Evolutionary conservation across 2,329 filamentous ascomycete species (phyloP).

Genomic region (Diaporthe amygdali): DNA sequence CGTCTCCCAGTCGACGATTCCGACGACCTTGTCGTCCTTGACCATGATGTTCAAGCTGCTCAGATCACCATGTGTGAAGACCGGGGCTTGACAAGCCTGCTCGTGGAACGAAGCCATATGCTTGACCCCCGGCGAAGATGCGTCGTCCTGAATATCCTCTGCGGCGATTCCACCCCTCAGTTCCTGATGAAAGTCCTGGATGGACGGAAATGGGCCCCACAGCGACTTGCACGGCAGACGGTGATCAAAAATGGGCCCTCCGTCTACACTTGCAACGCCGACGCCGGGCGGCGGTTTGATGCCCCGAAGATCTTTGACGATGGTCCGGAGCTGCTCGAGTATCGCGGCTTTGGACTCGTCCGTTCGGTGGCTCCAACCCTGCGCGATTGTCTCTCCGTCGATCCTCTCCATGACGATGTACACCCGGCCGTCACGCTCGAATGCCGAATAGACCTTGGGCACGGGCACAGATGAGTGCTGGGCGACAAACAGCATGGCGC

Average conservation of each 20-base stretch:
- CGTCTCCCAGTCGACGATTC: slow-evolving; percentile 53
- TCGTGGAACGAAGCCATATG: background rate
- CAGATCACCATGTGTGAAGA: slow-evolving; percentile 59
- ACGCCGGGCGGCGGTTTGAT: background rate
- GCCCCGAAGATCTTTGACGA: background rate
- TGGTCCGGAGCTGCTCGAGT: background rate
- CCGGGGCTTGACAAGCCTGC: slow-evolving; percentile 34
- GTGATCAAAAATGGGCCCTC: slow-evolving; percentile 12
- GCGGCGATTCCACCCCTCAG: background rate
- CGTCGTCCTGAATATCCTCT: slow-evolving; percentile 7
- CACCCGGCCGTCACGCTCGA: background rate
- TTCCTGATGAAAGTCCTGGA: slow-evolving; percentile 6
- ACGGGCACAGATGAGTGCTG: slow-evolving; percentile 12
- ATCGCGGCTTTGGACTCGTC: background rate
- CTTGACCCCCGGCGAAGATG: slow-evolving; percentile 14
- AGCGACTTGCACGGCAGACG: background rate
- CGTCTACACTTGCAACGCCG: background rate
- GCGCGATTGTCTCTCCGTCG: background rate
- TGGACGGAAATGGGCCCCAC: slow-evolving; percentile 8
- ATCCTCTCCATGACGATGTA: slow-evolving; percentile 16
- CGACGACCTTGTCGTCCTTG: slow-evolving; percentile 40
- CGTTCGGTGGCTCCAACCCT: background rate
- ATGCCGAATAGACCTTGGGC: slow-evolving; percentile 12
- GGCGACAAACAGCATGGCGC: slow-evolving; percentile 2
- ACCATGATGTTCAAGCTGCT: slow-evolving; percentile 50